Evolutionary conservation across 768 basidiomycete genomes (phyloP), one percentile per base, ranked within the genome.

Genomic region (Dioszegia hungarica): DNA sequence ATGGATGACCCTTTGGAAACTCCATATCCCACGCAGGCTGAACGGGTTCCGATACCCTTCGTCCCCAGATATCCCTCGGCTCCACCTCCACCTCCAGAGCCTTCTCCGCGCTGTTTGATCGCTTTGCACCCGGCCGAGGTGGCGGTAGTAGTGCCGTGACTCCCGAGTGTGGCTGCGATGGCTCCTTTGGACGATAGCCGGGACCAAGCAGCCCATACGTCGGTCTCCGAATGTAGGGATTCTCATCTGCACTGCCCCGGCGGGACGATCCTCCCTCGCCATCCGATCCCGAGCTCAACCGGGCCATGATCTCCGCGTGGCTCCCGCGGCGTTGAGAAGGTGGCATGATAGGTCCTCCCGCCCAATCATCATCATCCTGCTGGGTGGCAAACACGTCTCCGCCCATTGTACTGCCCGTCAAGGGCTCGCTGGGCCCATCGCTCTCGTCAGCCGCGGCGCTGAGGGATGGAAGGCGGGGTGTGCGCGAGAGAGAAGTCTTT

Each of bases 391-490:
- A 51, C 27, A 51, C 34, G 31, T 51, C 49, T 17, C 20, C 10
- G 15, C 34, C 34, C 11, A 36, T 51, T 6, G 49, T 51, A 19
- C 34, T 37, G 24, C 49, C 49, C 5, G 49, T 51, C 34, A 51
- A 20, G 22, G 36, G 49, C 49, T 51, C 49, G 34, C 22, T 37
- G 22, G 49, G 34, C 15, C 49, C 49, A 14, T 51, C 49, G 34
- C 34, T 51, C 34, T 51, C 49, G 11, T 34, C 37, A 15, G 47
- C 47, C 2, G 19, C 47, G 11, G 20, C 20, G 24, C 27, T 36
- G 9, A 46, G 27, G 9, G 49, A n/a, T 6, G 49, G 36, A 3
- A 51, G 25, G 17, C 36, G 49, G 15, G 49, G 37, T 27, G 49
- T 37, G 14, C 49, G 49, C 5, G 49, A 8, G 14, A 51, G 24